Base-by-base conservation (phyloP, 2,329 filamentous ascomycete species). In the Fusarium gaditjirri region DNA sequence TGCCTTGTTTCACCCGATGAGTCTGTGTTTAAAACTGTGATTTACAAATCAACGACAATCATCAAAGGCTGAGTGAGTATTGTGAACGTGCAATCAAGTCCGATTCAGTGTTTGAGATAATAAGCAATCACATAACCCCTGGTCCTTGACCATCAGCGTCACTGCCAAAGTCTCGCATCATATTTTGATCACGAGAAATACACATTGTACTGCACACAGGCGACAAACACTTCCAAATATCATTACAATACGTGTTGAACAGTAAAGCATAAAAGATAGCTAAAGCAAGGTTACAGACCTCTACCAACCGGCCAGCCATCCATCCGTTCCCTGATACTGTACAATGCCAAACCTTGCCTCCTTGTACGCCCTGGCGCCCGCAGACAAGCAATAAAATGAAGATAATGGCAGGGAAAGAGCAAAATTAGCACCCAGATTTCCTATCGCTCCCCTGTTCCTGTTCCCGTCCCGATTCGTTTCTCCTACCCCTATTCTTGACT, bases 311-410 rank as follows among this genome's bases (percentile, higher is more conserved):
- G 52, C 67, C 42, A 56, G 54, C 64, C 63, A 36, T 43, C 43
- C 61, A 58, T 55, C 41, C 66, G 43, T 49, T 64, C 43, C 69
- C 58, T 47, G 55, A 52, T 68, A 68, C 66, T 71, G 52, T 71
- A 72, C 66, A 73, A 71, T 73, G 67, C 70, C 52, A 50, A 56
- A 27, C 65, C 58, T 58, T 46, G n/a, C 29, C 29, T 57, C 66
- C 49, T 58, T 62, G n/a, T 73, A 71, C 71, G 71, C 71, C 70
- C 44, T 38, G 44, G 43, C 70, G 58, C 71, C 71, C 36, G 62
- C 35, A 57, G 54, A 65, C 46, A 60, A 62, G 36, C 47, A 14
- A 44, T 56, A 29, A 29, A 62, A 53, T 36, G 31, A n/a, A 43
- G 47, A 54, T 19, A 47, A 41, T 56, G 29, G 49, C 56, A 38